Conservation (phyloP, 306 rosid species). For the Lathyrus tuberosus region DNA sequence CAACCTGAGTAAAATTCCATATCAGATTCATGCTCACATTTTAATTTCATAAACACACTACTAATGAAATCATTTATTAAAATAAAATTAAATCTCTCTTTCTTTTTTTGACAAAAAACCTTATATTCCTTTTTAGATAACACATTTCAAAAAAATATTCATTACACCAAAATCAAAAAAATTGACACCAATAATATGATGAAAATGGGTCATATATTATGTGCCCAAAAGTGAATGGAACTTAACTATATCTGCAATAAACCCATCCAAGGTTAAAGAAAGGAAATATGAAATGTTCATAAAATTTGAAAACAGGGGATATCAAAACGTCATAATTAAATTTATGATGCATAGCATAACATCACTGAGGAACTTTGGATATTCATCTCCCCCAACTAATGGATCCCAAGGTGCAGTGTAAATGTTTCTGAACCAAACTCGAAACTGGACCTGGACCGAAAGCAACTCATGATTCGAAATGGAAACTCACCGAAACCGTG, state of each 20-base stretch:
- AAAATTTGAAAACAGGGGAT: conserved; percentile 1
- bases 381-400: conserved; percentile 72
- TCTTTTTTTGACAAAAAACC: not conserved
- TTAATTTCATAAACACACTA: conserved; percentile 25
- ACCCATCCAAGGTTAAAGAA: conserved; percentile 12
- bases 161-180: conserved; percentile 17
- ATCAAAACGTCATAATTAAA: not conserved
- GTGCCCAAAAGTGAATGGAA: conserved; percentile 7
- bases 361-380: conserved; percentile 85
- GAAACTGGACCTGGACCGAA: no score
- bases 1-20: conserved; percentile 64
- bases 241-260: conserved; percentile 35
- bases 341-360: conserved; percentile 71
- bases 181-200: conserved; percentile 22
- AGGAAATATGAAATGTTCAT: conserved; percentile 17
- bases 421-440: no score
- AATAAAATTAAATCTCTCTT: conserved; percentile 9
- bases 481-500: no score
- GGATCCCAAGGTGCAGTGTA: conserved; percentile 78
- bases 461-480: no score
- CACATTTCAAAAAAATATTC: conserved; percentile 25
- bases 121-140: not conserved
- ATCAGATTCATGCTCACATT: conserved; percentile 38
- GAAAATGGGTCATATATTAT: conserved; percentile 9
- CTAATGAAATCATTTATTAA: conserved; percentile 31